A percentile compares a stretch with the other conserved stretches of the same genome.
Conservation (phyloP, 1,139 yeast genomes). For the Diutina mesorugosa region DNA sequence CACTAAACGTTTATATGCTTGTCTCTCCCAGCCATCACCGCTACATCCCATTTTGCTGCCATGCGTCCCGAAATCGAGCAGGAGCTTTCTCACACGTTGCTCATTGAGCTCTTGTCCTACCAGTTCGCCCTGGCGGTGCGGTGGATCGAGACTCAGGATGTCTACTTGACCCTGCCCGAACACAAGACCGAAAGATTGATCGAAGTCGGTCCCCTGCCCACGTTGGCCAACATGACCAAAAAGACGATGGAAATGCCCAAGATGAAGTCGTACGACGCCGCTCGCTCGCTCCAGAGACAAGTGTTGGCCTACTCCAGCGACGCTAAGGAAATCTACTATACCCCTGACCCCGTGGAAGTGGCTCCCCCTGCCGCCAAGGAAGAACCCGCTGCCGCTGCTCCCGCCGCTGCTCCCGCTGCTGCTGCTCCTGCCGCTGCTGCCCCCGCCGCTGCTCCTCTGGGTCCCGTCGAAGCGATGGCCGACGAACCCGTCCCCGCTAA, state of each 20-base stretch:
- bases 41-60: not conserved
- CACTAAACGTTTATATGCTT: not conserved
- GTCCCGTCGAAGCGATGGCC: constrained; percentile 69
- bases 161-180: constrained; percentile 58
- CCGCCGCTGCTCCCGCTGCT: constrained; percentile 36
- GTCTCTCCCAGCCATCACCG: not conserved
- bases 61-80: constrained; percentile 99
- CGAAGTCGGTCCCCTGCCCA: constrained; percentile 98
- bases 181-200: constrained; percentile 94
- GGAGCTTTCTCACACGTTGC: constrained; percentile 86
- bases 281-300: constrained; percentile 91
- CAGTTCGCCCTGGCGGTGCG: constrained; percentile 99
- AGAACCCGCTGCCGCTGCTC: constrained; percentile 5
- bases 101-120: constrained; percentile 92
- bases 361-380: constrained; percentile 30
- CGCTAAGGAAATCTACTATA: constrained; percentile 90
- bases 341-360: constrained; percentile 67
- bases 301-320: constrained; percentile 92
- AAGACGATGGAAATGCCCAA: constrained; percentile 84
- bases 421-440: constrained; percentile 43
- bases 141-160: constrained; percentile 99
- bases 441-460: constrained; percentile 43
- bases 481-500: constrained; percentile 86
- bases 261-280: constrained; percentile 96
- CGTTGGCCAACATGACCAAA: constrained; percentile 96